Base-by-base conservation (phyloP, 129 eudicot genomes). In the Glebionis coronaria region DNA sequence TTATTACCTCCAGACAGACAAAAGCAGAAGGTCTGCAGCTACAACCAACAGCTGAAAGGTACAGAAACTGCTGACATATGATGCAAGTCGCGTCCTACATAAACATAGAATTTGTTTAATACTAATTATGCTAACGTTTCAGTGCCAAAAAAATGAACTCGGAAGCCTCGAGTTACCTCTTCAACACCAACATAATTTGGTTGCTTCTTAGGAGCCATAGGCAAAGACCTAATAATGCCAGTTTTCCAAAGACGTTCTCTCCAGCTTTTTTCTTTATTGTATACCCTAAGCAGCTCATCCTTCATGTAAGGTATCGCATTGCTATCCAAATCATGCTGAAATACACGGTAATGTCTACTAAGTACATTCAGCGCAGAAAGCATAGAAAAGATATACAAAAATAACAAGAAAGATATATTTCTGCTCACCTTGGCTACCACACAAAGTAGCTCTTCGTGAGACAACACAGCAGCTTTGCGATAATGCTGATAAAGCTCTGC, bases 361-460 rank as follows among this genome's bases (percentile, higher is more conserved):
- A 62, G 67, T 44, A 62, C 15, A 72, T 73, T 45, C 42, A 35
- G 35, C 40, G 21, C 62, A 61, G 20, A 57, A 47, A 47, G 65
- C 54, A 65, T 64, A 7, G 46, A 29, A 74, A 65, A 28, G 50
- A 57, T 45, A 29, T 18, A 4, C 27, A 12, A 23, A 23, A 23
- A 44, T 44, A 42, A 44, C 27, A 65, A 20, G 18, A 51, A 40
- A 51, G 15, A 27, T 1, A 14, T 53, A 45, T 13, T 42, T 53
- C 49, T 11, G 54, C 53, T 25, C 56, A 90, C 99, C 97, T 90
- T 81, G 3, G 91, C 94, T 19, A 87, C 99, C 59, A 87, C 99
- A 77, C 99, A 94, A 38, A 94, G 86, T 35, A 94, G 87, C 73
- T 94, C 99, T 77, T 94, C 99, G 56, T 94, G 99, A 45, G 95